These are phyloP conservation scores for Penicillium verhagenii DNA, from an alignment of 495 filamentous ascomycete genomes.

Conservation along the genomic window DNA sequence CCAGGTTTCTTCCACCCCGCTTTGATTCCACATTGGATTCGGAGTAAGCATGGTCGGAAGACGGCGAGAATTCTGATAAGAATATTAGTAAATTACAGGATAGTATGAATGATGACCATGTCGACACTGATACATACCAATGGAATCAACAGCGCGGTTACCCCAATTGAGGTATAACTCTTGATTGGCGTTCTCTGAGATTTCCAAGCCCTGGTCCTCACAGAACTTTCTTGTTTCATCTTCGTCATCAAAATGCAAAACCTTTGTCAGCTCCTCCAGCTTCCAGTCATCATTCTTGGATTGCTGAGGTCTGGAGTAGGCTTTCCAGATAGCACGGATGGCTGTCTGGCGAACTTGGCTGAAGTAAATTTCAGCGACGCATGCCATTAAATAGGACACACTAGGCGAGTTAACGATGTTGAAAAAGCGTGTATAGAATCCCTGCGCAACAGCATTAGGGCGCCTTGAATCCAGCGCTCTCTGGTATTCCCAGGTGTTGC, in stretches of 20 bases:
- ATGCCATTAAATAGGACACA: slow-evolving; percentile 89
- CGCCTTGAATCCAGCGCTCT: slow-evolving; percentile 61
- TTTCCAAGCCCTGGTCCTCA: slow-evolving; percentile 63
- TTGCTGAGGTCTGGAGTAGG: slow-evolving; percentile 58
- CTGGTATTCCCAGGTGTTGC: slow-evolving; percentile 62
- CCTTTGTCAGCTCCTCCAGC: slow-evolving; percentile 59
- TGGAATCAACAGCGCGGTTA: slow-evolving; percentile 39
- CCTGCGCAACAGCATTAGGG: slow-evolving; percentile 56
- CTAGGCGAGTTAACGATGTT: slow-evolving; percentile 63
- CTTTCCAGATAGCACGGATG: slow-evolving; percentile 65
- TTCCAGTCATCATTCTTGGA: slow-evolving; percentile 77
- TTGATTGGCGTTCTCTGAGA: slow-evolving; percentile 51
- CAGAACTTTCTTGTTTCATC: slow-evolving; percentile 69
- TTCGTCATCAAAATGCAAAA: slow-evolving; percentile 71
- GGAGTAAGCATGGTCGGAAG: slow-evolving; percentile 52
- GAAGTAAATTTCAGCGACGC: slow-evolving; percentile 90
- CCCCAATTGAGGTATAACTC: slow-evolving; percentile 55
- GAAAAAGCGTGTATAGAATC: slow-evolving; percentile 73
- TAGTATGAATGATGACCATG: neutral
- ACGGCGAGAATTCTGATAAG: slow-evolving; percentile 37
- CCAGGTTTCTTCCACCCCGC: slow-evolving; percentile 46
- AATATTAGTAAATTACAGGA: neutral
- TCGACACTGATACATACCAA: slow-evolving; percentile 35
- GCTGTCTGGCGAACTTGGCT: slow-evolving; percentile 73
- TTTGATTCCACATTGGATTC: slow-evolving; percentile 51